A percentile compares a stretch with the other conserved stretches of the same genome.
Evolutionary conservation across 768 basidiomycete genomes (phyloP).

Genomic region (Gloeostereum incarnatum): DNA sequence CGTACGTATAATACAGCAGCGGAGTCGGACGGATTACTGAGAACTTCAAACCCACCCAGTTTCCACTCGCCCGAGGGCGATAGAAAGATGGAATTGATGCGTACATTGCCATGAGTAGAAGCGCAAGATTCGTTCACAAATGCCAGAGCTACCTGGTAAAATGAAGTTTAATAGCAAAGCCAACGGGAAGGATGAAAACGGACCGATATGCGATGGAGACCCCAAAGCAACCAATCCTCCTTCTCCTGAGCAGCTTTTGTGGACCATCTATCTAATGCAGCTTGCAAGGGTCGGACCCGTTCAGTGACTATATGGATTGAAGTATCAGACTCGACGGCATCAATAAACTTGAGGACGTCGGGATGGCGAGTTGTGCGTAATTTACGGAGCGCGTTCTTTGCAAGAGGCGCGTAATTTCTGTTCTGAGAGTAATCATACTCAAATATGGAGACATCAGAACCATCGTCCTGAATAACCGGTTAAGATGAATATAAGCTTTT

Average conservation of each 20-base stretch:
- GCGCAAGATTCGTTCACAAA: constrained; percentile 82
- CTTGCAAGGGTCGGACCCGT: constrained; percentile 69
- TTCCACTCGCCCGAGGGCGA: constrained; percentile 96
- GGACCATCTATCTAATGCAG: constrained; percentile 52
- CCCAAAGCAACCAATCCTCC: constrained; percentile 93
- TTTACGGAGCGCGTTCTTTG: constrained; percentile 85
- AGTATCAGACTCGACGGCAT: constrained; percentile 83
- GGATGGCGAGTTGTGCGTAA: constrained; percentile 90
- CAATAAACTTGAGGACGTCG: constrained; percentile 92
- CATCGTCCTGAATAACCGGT: constrained; percentile 64
- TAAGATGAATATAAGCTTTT: constrained; percentile 1
- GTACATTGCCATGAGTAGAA: constrained; percentile 78
- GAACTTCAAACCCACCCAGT: constrained; percentile 86
- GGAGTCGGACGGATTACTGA: constrained; percentile 79
- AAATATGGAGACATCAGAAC: constrained; percentile 79
- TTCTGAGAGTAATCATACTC: constrained; percentile 76
- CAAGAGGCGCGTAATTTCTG: constrained; percentile 60
- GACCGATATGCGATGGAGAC: constrained; percentile 83
- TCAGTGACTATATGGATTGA: constrained; percentile 92
- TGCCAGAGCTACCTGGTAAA: constrained; percentile 66
- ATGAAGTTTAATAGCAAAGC: constrained; percentile 6
- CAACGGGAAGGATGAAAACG: constrained; percentile 18
- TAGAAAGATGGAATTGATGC: constrained; percentile 74
- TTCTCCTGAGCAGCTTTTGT: constrained; percentile 51
- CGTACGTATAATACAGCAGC: constrained; percentile 74